Evolutionary conservation across 2,329 filamentous ascomycete genomes (phyloP), one percentile per base, ranked within the genome.

Genomic region (Botryotinia narcissicola): DNA sequence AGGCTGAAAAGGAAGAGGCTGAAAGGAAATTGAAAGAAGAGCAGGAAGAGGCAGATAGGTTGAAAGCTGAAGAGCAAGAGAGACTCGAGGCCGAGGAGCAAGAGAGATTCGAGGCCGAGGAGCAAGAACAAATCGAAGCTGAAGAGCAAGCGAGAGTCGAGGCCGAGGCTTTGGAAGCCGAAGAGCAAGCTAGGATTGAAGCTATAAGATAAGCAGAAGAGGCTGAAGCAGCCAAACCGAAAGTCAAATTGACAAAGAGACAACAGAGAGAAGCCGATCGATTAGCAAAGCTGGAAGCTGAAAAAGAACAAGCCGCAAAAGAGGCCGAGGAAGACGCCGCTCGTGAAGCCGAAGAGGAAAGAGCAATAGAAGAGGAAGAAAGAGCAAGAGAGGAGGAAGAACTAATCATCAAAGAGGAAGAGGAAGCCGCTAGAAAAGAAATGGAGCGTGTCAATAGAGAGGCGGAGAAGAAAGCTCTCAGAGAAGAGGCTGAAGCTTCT

Each of bases 131-230:
- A 37, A 79, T 81, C 77, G 78, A 81, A 76, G 74, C 73, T 16
- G 76, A 82, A 76, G 79, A 86, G 62, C 85, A 81, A 77, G 84
- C 85, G 76, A 87, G 84, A 74, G 86, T 87, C 75, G 82, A 84
- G 22, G 84, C 85, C 76, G 86, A 85, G 78, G 84, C 86, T 42
- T 85, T 86, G 12, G 78, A 86, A 77, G 87, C 85, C 77, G 84
- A 87, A 48, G 84, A 82, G 59, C 84, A 84, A 78, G 86, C 73
- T 69, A 78, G 74, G 57, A 74, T 70, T 10, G 75, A 75, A 70
- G 74, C 79, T 71, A 78, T 80, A 29, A 29, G n/a, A 57, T 57
- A 29, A 72, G 79, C 76, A 48, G 64, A 14, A 25, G 78, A 81
- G 75, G 74, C 72, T 6, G 75, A 82, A 76, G 79, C 73, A 75